Conservation (phyloP, 1,284 basidiomycete genomes). For the Tilletia walkeri region DNA sequence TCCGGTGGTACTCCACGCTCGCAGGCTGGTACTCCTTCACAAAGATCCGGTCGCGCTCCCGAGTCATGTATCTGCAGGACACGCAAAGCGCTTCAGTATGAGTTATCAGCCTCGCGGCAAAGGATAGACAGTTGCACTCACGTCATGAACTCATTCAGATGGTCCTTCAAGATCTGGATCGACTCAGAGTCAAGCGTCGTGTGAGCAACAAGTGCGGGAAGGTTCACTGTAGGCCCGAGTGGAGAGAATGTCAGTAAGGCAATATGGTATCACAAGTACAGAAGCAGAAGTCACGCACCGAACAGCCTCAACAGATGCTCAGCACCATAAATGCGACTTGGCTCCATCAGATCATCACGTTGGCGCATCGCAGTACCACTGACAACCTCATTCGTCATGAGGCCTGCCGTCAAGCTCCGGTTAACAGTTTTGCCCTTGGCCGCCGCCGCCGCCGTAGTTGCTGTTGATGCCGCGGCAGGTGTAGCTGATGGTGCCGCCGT, state of each 20-base stretch:
- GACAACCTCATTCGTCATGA: neutral
- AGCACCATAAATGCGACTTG: slow-evolving; percentile 88
- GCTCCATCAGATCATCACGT: slow-evolving; percentile 71
- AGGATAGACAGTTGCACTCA: slow-evolving; percentile 59
- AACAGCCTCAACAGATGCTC: slow-evolving; percentile 90
- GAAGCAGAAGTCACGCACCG: slow-evolving; percentile 63
- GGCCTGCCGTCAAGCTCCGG: neutral
- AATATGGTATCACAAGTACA: neutral
- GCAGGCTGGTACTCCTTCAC: slow-evolving; percentile 71
- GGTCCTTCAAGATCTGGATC: slow-evolving; percentile 77
- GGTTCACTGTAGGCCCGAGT: slow-evolving; percentile 58
- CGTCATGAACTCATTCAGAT: slow-evolving; percentile 83
- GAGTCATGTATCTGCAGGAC: slow-evolving; percentile 66
- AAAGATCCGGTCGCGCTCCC: slow-evolving; percentile 69
- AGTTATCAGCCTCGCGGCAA: no score
- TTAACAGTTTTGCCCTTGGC: neutral
- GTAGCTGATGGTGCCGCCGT: neutral
- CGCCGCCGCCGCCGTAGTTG: neutral
- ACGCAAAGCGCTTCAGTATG: neutral
- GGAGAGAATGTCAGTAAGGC: neutral
- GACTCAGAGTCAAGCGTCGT: slow-evolving; percentile 89
- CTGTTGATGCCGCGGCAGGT: neutral
- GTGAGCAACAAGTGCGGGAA: slow-evolving; percentile 74
- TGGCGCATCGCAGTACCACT: slow-evolving; percentile 28
- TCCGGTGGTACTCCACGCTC: slow-evolving; percentile 70